Percentiles rank a stretch among this genome's conserved stretches.
Conservation (phyloP, 768 basidiomycete species). For the Dentipellis fragilis region DNA sequence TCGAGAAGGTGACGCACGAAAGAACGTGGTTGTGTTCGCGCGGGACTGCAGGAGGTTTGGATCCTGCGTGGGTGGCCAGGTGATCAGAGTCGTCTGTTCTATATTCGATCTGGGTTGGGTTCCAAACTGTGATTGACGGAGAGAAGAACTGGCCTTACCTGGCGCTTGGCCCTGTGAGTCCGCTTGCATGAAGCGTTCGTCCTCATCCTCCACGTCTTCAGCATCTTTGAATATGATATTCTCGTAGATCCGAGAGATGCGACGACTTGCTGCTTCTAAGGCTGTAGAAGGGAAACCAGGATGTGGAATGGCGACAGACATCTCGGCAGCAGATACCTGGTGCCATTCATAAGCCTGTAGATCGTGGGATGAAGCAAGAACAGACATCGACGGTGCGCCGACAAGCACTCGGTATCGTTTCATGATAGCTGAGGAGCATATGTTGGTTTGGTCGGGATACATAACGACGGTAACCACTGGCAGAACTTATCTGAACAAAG, state of each 20-base stretch:
- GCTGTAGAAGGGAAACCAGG: constrained; percentile 30
- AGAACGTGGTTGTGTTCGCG: constrained; percentile 9
- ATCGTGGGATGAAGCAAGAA: constrained; percentile 26
- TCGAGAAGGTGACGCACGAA: constrained; percentile 10
- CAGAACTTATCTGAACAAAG: too few relatives aligned
- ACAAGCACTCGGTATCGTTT: constrained; percentile 39
- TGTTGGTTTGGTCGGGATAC: too few relatives aligned
- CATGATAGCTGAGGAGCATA: too few relatives aligned
- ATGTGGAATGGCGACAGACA: not conserved
- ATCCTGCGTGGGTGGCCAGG: constrained; percentile 9
- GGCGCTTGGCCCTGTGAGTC: not conserved
- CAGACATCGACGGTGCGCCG: constrained; percentile 34
- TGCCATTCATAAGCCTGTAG: constrained; percentile 34
- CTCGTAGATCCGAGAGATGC: constrained; percentile 61
- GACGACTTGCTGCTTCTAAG: constrained; percentile 54
- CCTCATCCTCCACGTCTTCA: constrained; percentile 23
- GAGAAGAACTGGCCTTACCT: not conserved
- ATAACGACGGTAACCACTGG: too few relatives aligned
- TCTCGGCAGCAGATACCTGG: constrained; percentile 27
- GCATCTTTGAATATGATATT: constrained; percentile 58
- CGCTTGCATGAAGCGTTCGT: constrained; percentile 1
- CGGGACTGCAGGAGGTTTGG: not conserved
- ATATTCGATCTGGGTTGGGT: too few relatives aligned
- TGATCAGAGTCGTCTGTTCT: constrained; percentile 7
- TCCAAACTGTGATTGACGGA: too few relatives aligned